Base-by-base conservation (phyloP, 169 alveolate species). In the Neospora caninum region DNA sequence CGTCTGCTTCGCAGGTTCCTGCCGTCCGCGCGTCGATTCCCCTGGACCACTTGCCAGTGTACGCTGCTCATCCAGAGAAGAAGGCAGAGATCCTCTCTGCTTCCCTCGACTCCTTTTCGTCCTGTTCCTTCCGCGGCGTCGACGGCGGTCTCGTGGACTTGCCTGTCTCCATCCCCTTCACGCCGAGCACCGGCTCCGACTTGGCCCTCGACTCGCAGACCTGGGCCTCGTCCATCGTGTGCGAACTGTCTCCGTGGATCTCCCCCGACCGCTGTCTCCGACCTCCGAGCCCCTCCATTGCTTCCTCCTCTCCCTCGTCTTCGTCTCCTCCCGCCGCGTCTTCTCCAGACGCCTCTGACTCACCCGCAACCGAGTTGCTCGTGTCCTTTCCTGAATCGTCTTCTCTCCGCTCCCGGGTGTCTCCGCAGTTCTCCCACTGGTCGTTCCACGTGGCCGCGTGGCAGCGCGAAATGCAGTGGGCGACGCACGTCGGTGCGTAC, bases 381-480 rank as follows among this genome's bases (percentile, higher is more conserved):
- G 34, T 70, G 38, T n/a, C 34, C 38, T 16, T 13, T 31, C 42
- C 39, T 13, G 25, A 22, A n/a, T 13, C 42, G 42, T 16, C 39
- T 13, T 16, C 42, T 7, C 83, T 6, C 38, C 83, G 83, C 34
- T 31, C 42, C 18, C 83, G 83, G 49, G 43, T 16, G 22, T 29
- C 73, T 7, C 86, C 27, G 39, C 49, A 78, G 45, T 9, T 82
- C 2, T 7, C 38, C 7, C 89, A 82, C 64, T 82, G 89, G 89
- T 29, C 43, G 36, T 82, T 42, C 89, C 89, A 82, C 41, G 89
- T 9, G 67, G 41, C 43, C 13, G 89, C 89, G 31, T 82, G 89
- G 89, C 58, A 82, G 41, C 53, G 89, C n/a, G 89, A 82, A 31
- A 82, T 82, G 53, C 89, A 82, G 89, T 82, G 89, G 89, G 89